These are phyloP conservation scores for Sugiyamaella sp. DNA, from an alignment of 1,139 yeast genomes.

Conservation along the genomic window DNA sequence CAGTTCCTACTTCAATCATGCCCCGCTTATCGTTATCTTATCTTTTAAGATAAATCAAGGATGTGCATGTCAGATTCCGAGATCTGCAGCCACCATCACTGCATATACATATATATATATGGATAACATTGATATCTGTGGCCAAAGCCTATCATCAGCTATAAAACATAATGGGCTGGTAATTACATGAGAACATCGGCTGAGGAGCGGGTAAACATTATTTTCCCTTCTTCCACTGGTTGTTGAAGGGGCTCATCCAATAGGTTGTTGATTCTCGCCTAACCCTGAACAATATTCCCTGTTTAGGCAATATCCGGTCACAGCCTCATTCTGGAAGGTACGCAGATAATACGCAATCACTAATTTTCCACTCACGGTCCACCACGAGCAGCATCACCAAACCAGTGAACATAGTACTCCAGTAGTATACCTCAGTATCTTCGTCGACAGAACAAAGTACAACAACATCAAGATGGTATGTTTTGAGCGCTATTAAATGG, in stretches of 20 bases:
- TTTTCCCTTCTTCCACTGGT: too few species aligned
- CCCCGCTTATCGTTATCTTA: too few species aligned
- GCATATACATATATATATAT: too few species aligned
- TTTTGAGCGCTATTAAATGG: background rate
- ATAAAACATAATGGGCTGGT: too few species aligned
- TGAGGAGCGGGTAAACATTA: background rate
- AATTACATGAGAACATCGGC: too few species aligned
- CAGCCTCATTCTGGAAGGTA: conserved; percentile 2
- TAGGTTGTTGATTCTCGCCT: background rate
- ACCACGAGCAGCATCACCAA: conserved; percentile 13
- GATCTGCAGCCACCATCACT: too few species aligned
- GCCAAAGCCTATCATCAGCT: too few species aligned
- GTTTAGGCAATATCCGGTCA: conserved; percentile 8
- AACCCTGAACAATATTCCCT: conserved; percentile 3
- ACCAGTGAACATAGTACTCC: conserved; percentile 8
- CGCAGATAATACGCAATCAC: background rate
- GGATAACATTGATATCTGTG: too few species aligned
- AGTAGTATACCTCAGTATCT: conserved; percentile 17
- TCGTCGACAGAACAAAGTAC: conserved; percentile 18
- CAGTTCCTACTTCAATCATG: too few species aligned
- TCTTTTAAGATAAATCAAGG: too few species aligned
- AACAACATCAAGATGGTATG: conserved; percentile 23
- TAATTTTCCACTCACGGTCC: conserved; percentile 15
- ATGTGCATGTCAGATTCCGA: too few species aligned
- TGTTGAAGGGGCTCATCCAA: too few species aligned